A percentile compares a stretch with the other conserved stretches of the same genome.
Evolutionary conservation across 352 stramenopile genomes (phyloP).

Genomic region (Achlya hypogyna): DNA sequence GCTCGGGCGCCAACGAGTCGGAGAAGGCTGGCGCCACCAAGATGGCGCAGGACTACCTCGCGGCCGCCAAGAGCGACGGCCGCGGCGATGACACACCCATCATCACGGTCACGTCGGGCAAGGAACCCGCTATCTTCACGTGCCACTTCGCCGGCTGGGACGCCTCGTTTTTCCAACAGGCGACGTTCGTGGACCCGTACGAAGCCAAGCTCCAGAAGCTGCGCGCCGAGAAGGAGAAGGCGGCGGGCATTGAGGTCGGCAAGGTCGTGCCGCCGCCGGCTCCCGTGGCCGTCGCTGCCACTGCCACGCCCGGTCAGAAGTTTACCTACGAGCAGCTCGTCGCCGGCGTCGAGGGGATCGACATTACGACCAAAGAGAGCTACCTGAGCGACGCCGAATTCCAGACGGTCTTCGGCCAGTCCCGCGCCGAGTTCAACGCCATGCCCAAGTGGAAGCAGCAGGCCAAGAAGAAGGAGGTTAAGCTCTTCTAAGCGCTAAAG

Average conservation of each 20-base stretch:
- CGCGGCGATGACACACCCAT: constrained; percentile 75
- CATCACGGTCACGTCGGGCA: constrained; percentile 66
- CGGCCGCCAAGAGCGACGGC: constrained; percentile 64
- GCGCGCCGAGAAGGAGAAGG: constrained; percentile 68
- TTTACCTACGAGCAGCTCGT: constrained; percentile 61
- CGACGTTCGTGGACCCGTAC: constrained; percentile 86
- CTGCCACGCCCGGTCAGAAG: constrained; percentile 28
- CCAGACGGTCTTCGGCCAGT: constrained; percentile 47
- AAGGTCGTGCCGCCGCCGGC: constrained; percentile 21
- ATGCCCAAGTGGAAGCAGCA: constrained; percentile 83
- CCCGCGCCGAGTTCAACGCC: constrained; percentile 45
- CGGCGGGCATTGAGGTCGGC: constrained; percentile 3
- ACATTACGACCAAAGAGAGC: constrained; percentile 56
- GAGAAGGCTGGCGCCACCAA: constrained; percentile 59
- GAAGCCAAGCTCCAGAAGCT: constrained; percentile 69
- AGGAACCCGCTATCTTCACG: constrained; percentile 85
- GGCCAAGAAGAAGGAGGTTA: constrained; percentile 78
- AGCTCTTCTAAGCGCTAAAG: constrained; percentile 79
- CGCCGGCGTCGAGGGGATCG: constrained; percentile 65
- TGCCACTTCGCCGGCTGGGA: constrained; percentile 89
- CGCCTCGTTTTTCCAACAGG: constrained; percentile 64
- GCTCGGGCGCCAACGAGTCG: constrained; percentile 54
- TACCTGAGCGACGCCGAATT: constrained; percentile 83
- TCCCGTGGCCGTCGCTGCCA: constrained; percentile 17
- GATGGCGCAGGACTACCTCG: constrained; percentile 67